Base-by-base conservation (phyloP, 176 grass and related monocot species). In the Panicum miliaceum region DNA sequence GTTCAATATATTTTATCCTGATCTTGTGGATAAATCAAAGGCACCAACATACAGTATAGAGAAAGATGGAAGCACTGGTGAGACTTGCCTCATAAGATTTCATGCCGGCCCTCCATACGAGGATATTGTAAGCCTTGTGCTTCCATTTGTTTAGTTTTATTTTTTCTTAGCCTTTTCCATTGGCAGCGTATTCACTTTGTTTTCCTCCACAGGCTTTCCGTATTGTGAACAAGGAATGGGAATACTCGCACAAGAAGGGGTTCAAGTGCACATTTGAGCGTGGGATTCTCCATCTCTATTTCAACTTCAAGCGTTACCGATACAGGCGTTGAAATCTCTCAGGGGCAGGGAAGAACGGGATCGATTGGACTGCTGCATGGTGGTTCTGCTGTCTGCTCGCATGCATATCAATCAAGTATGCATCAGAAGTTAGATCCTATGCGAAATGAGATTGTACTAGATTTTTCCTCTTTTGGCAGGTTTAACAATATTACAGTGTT, bases 1-100 rank as follows among this genome's bases (percentile, higher is more conserved):
- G 85, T 99, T 99, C 83, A 99, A 99, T 66, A 90, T 99, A 80
- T 99, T 99, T 90, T 99, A 99, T 72, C 96, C 93, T 73, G 96
- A 99, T 83, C 91, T 99, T 35, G 93, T 99, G 22, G 96, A 99
- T 73, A 99, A 99, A 89, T 89, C 91, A 26, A 99, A 86, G 71
- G 93, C 96, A 40, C 93, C 96, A 7, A 76, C 78, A 20, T 98
- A 93, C 87, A 93, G 83, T 40, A 98, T 98, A 66, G 93, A 98
- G 54, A 98, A 93, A 89, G 93, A 98, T 63, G 91, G 89, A 27
- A 93, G 91, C 77, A 90, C 56, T 48, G 93, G 93, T 67, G 96
- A 98, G 76, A 98, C 96, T 63, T 99, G 96, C 40, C 19, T 89
- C 40, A 96, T 96, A 73, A 86, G 93, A 81, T 99, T 99, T 63